Base-by-base conservation (phyloP, 2,329 filamentous ascomycete genomes). In the Hortaea sp. region DNA sequence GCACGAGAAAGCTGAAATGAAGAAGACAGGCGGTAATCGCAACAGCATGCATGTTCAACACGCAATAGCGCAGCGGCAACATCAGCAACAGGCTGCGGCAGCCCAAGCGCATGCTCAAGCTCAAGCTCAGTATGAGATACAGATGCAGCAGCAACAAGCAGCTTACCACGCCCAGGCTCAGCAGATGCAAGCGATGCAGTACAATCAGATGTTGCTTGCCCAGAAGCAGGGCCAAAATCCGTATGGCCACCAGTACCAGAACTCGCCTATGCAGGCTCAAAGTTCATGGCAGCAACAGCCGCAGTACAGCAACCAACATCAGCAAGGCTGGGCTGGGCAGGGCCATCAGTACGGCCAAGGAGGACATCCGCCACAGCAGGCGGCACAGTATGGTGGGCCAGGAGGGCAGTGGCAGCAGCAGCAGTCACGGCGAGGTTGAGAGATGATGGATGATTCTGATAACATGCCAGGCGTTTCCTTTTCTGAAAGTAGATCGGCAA, bases 1-100 rank as follows among this genome's bases (percentile, higher is more conserved):
- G 63, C 80, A 81, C 7, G 88, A 94, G 59, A 87, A 79, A 60
- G 74, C 78, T 52, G 77, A 82, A 44, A 79, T 84, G 65, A 85
- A 78, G 57, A 76, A 84, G 47, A 82, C 82, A 0, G 68, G 82
- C 49, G 82, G 81, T 39, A 79, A 51, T n/a, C 49, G 82, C 47
- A 39, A 46, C 34, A 45, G 41, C 34, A 9, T 39, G 9, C 78
- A 81, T 49, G 83, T 88, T 6, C 81, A 88, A 53, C 76, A 85
- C 49, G 85, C 83, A 0, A 86, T 88, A 31, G 49, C 48, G 9
- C 57, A 52, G 20, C 53, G 60, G 11, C 80, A 85, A 57, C 76
- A 81, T 45, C 75, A 70, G 46, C 60, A 63, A 35, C 32, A 50
- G 39, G 56, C 61, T 49, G 62, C 43, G 29, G 31, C 30, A 3